A percentile compares a stretch with the other conserved stretches of the same genome.
Evolutionary conservation across 2,329 filamentous ascomycete genomes (phyloP).

Genomic region (Aureobasidium pullulans): DNA sequence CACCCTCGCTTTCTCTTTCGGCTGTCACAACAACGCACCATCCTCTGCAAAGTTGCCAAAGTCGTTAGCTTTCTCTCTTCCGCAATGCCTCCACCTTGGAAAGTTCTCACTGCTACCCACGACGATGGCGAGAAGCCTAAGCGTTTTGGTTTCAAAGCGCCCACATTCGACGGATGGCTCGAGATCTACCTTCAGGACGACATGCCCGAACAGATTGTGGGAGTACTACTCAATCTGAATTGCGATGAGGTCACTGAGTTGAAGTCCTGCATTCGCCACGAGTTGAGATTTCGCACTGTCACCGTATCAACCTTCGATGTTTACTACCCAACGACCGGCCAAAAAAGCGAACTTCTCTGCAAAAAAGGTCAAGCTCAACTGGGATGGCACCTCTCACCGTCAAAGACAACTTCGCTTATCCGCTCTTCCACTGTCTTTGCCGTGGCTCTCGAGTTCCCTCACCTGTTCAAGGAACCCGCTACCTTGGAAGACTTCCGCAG

Average conservation of each 20-base stretch:
- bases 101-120: background rate
- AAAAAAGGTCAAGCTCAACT: background rate
- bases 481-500: background rate
- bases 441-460: background rate
- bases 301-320: background rate
- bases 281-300: background rate
- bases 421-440: background rate
- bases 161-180: background rate
- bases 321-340: background rate
- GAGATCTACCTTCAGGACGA: background rate
- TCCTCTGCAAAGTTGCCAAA: too few species aligned
- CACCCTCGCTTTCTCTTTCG: too few species aligned
- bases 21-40: too few species aligned
- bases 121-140: background rate
- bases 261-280: background rate
- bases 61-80: background rate
- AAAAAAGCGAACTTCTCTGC: background rate
- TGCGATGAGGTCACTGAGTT: background rate
- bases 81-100: background rate
- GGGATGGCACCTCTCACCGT: background rate
- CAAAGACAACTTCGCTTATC: background rate
- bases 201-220: background rate
- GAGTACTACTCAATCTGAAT: background rate
- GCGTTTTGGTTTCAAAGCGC: background rate
- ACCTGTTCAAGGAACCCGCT: background rate